Evolutionary conservation across 371 early-diverging fungal genomes (phyloP), one percentile per base, ranked within the genome.

Genomic region (Mucor plumbeus): DNA sequence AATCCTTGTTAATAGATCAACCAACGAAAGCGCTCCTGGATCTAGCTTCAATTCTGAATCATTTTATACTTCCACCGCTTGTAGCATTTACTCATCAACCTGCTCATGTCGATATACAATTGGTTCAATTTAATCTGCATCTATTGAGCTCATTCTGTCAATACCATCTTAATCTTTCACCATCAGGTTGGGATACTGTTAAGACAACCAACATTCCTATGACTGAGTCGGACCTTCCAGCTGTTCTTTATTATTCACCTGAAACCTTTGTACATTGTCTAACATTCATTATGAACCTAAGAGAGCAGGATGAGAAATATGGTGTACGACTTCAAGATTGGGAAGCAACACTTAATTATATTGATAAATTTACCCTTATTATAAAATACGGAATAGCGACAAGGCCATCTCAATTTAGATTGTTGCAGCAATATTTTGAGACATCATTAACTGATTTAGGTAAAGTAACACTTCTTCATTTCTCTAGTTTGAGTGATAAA

Each of bases 301-400:
- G 69, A 31, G 31, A 64, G 44, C 21, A 59, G 31, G 34, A 43
- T n/a, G 56, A 19, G 31, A 43, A 48, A 31, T 14, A 36, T 68
- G 62, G 59, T 21, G 35, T 61, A n/a, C 61, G 35, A 34, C 39
- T 68, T 17, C 64, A 69, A 47, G 72, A 68, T 39, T 72, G 69
- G 72, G 72, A 72, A 31, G 21, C 48, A 7, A 53, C 48, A 1
- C 34, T 60, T 10, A 47, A 31, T 5, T 55, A 35, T 26, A 47
- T 68, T 21, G 35, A 64, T 11, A 40, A 19, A 39, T 31, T 72
- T 6, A 59, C 56, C 11, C 31, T 31, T 38, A 39, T 68, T 14
- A 21, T 54, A 10, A 8, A 26, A 1, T 63, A 40, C 33, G 54
- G 35, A 1, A 19, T 41, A 26, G 14, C 26, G 7, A 31, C 54